Evolutionary conservation across 805 yeast species (phyloP).

Genomic region (Maudiozyma bulderi): DNA sequence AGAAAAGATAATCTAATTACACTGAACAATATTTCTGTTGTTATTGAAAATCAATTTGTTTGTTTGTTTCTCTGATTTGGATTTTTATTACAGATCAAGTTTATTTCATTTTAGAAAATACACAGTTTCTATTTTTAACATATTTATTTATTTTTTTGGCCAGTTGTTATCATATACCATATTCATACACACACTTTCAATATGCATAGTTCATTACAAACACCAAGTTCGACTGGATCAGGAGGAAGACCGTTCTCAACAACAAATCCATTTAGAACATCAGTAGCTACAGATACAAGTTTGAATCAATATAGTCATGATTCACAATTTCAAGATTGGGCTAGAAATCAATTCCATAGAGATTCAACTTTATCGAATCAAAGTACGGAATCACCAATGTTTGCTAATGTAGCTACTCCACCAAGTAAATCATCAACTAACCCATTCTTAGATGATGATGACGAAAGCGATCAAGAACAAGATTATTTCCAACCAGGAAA

Average conservation of each 20-base stretch:
- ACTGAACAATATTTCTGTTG: no score
- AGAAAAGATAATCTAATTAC: no score
- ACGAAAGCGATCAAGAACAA: background rate
- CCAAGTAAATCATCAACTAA: slow-evolving; percentile 24
- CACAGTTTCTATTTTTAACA: no score
- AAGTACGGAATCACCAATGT: background rate
- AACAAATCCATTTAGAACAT: slow-evolving; percentile 69
- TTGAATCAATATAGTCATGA: slow-evolving; percentile 23
- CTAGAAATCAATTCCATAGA: slow-evolving; percentile 15
- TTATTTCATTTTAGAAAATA: no score
- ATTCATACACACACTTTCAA: background rate
- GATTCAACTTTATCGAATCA: slow-evolving; percentile 3
- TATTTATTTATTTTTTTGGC: no score
- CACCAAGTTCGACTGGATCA: slow-evolving; percentile 5
- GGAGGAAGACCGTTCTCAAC: slow-evolving; percentile 40
- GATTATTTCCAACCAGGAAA: background rate
- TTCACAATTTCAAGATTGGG: slow-evolving; percentile 49
- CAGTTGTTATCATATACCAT: no score
- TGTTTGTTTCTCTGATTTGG: no score
- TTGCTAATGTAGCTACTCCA: background rate
- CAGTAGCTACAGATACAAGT: slow-evolving; percentile 29
- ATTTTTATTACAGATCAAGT: no score
- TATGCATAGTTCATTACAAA: background rate
- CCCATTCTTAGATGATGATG: slow-evolving; percentile 27
- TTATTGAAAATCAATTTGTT: no score